These are phyloP conservation scores for Globisporangium alternatum DNA, from an alignment of 352 stramenopile genomes.

Conservation along the genomic window DNA sequence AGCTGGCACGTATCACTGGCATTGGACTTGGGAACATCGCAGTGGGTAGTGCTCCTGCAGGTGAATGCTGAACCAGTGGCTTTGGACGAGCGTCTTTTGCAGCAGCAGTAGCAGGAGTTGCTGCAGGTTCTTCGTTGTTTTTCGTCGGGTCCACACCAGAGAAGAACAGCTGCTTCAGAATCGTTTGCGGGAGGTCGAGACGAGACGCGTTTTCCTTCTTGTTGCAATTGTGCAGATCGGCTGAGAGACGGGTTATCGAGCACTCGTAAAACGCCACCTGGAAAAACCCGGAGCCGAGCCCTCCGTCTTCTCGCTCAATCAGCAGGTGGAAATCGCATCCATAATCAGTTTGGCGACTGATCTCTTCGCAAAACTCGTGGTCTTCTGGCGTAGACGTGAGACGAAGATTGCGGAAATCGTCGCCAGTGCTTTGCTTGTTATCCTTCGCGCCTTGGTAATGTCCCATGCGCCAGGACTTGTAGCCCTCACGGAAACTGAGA, in stretches of 20 bases:
- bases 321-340: conserved; percentile 79
- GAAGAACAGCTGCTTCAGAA: conserved; percentile 59
- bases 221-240: conserved; percentile 32
- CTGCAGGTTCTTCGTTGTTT: conserved; percentile 19
- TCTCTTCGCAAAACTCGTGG: conserved; percentile 73
- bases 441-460: conserved; percentile 72
- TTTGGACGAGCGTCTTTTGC: conserved; percentile 18
- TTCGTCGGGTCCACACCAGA: conserved; percentile 18
- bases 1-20: conserved; percentile 18
- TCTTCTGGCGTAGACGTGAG: conserved; percentile 62
- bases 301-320: conserved; percentile 52
- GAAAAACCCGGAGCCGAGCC: conserved; percentile 71
- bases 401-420: conserved; percentile 44
- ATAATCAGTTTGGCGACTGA: conserved; percentile 49
- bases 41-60: conserved; percentile 6
- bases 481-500: conserved; percentile 76
- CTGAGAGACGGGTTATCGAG: conserved; percentile 57
- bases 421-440: conserved; percentile 53
- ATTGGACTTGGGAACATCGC: conserved; percentile 13
- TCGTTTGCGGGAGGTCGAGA: conserved; percentile 39
- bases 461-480: conserved; percentile 85
- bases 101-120: conserved; percentile 25
- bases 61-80: conserved; percentile 18
- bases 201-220: conserved; percentile 20
- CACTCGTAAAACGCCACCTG: conserved; percentile 88